These are phyloP conservation scores for Halenospora varia DNA, from an alignment of 495 filamentous ascomycete species.

Conservation along the genomic window DNA sequence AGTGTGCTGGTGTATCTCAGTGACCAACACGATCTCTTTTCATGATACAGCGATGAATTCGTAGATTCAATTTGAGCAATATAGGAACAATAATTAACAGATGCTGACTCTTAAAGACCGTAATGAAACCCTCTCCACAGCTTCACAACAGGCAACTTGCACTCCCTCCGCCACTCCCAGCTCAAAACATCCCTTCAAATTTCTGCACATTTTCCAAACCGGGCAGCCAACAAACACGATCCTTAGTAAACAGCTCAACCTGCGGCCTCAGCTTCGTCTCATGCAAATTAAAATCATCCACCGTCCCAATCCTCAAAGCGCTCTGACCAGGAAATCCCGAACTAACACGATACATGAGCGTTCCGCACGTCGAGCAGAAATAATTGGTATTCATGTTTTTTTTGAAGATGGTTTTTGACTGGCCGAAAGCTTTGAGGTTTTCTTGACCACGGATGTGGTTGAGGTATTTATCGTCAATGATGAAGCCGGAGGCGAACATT, in stretches of 20 bases:
- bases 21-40: too few relatives aligned
- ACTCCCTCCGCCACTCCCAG: too few relatives aligned
- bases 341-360: constrained; percentile 45
- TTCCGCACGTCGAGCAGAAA: constrained; percentile 49
- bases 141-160: too few relatives aligned
- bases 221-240: constrained; percentile 38
- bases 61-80: too few relatives aligned
- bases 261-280: constrained; percentile 44
- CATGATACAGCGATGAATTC: too few relatives aligned
- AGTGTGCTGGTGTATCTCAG: too few relatives aligned
- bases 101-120: too few relatives aligned
- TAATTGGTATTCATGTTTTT: constrained; percentile 47
- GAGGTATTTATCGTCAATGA: constrained; percentile 35
- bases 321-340: constrained; percentile 32
- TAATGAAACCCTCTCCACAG: too few relatives aligned
- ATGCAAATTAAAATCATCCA: constrained; percentile 48
- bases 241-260: constrained; percentile 39
- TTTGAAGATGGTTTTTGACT: constrained; percentile 35
- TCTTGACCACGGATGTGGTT: constrained; percentile 42
- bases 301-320: constrained; percentile 46
- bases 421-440: constrained; percentile 35
- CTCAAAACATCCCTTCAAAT: constrained; percentile 7
- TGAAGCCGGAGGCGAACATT: constrained; percentile 54
- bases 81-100: too few relatives aligned
- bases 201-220: constrained; percentile 31